Evolutionary conservation across 495 filamentous ascomycete species (phyloP).

Genomic region (Podospora tetraspora): DNA sequence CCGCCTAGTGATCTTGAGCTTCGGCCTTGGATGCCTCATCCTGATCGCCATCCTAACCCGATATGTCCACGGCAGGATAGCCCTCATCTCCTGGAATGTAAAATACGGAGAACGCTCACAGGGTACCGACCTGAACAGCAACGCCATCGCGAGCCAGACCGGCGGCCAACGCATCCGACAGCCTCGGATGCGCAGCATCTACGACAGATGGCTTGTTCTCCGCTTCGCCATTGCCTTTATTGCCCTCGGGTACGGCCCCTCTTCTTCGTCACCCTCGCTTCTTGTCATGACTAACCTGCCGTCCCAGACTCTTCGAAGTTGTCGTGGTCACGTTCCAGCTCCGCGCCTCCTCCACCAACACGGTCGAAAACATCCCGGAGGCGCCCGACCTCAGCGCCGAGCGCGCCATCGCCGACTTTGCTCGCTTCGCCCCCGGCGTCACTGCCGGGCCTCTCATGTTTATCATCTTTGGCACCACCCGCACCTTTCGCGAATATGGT

Average conservation of each 20-base stretch:
- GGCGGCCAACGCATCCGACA: not conserved
- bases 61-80: conserved; percentile 41
- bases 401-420: conserved; percentile 36
- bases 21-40: conserved; percentile 35
- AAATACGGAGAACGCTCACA: conserved; percentile 25
- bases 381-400: conserved; percentile 32
- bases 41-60: conserved; percentile 40
- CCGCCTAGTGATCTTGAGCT: conserved; percentile 37
- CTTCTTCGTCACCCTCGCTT: not conserved
- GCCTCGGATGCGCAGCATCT: conserved; percentile 28
- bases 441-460: conserved; percentile 36
- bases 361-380: conserved; percentile 26
- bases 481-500: conserved; percentile 27
- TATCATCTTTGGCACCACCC: conserved; percentile 41
- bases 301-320: conserved; percentile 33
- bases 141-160: conserved; percentile 2
- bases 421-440: conserved; percentile 41
- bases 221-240: conserved; percentile 44
- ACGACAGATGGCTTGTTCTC: conserved; percentile 43
- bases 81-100: conserved; percentile 36
- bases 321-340: conserved; percentile 40
- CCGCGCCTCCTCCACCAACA: conserved; percentile 33
- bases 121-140: conserved; percentile 12
- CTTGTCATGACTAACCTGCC: not conserved
- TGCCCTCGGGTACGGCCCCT: conserved; percentile 32